These are phyloP conservation scores for Rhodotorula glutinis DNA, from an alignment of 1,284 basidiomycete species.

Conservation along the genomic window DNA sequence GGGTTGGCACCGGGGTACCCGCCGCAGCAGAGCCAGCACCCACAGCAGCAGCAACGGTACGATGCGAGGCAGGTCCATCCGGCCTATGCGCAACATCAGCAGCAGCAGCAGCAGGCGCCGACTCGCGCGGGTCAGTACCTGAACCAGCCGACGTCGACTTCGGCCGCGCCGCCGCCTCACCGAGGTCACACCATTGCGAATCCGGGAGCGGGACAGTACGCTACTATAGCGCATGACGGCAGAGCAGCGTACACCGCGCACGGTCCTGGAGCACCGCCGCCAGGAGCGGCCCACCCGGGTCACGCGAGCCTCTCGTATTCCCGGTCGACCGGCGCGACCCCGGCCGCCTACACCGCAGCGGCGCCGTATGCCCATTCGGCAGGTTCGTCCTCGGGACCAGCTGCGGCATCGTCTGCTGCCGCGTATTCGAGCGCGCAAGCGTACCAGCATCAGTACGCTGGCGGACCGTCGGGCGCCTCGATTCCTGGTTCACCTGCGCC, in stretches of 20 bases:
- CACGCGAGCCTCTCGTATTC: slow-evolving; percentile 1
- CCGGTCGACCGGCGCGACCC: background rate
- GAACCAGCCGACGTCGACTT: background rate
- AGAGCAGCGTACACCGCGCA: background rate
- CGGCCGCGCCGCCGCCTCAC: background rate
- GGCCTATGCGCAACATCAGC: slow-evolving; percentile 21
- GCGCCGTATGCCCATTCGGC: background rate
- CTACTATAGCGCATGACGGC: background rate
- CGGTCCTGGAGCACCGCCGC: background rate
- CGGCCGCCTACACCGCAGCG: background rate
- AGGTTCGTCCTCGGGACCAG: background rate
- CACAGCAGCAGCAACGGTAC: background rate
- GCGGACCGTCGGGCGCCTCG: background rate
- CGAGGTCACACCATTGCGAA: slow-evolving; percentile 1
- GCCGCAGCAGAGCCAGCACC: slow-evolving; percentile 45
- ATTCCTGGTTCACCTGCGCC: background rate
- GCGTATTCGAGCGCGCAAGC: slow-evolving; percentile 3
- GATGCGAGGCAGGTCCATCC: slow-evolving; percentile 36
- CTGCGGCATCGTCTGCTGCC: background rate
- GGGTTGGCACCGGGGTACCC: slow-evolving; percentile 22
- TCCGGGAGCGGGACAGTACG: background rate
- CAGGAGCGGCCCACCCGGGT: background rate
- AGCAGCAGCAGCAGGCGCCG: slow-evolving; percentile 4
- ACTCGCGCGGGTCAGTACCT: background rate
- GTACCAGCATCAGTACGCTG: background rate